A percentile compares a stretch with the other conserved stretches of the same genome.
Evolutionary conservation across 2,329 filamentous ascomycete genomes (phyloP).

Genomic region (Aspergillus sp.): DNA sequence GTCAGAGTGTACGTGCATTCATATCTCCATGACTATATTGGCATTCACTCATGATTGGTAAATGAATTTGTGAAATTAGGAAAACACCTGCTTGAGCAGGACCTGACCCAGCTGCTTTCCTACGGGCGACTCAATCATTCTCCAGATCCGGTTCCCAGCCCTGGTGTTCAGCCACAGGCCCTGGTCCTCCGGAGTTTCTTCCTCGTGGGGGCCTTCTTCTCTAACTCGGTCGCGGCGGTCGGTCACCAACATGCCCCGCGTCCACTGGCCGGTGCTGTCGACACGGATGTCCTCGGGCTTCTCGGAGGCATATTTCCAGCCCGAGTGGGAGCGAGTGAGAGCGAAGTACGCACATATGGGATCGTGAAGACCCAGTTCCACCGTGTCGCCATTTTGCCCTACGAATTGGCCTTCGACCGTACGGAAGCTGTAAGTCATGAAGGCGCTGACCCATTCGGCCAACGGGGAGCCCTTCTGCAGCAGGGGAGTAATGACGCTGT

Average conservation of each 20-base stretch:
- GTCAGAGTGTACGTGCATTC: no score
- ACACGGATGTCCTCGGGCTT: conserved; percentile 73
- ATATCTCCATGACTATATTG: not conserved
- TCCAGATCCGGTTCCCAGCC: conserved; percentile 71
- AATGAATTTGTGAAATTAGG: conserved; percentile 13
- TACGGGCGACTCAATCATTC: conserved; percentile 63
- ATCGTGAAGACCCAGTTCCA: conserved; percentile 64
- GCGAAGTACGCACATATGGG: conserved; percentile 74
- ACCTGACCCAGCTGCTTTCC: conserved; percentile 57
- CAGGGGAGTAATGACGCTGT: conserved; percentile 46
- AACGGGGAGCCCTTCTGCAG: conserved; percentile 60
- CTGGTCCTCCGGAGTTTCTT: conserved; percentile 61
- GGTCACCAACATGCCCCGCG: conserved; percentile 77
- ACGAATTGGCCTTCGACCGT: conserved; percentile 59
- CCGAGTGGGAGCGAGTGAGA: conserved; percentile 43
- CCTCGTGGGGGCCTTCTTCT: conserved; percentile 34
- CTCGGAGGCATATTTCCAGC: conserved; percentile 41
- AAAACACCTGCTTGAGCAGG: conserved; percentile 60
- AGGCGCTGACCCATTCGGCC: conserved; percentile 63
- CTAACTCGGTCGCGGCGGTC: conserved; percentile 56
- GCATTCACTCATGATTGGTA: no score
- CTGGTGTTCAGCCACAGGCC: conserved; percentile 64
- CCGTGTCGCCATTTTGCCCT: conserved; percentile 40
- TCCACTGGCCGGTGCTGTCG: conserved; percentile 91
- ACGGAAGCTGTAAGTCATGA: conserved; percentile 61